Evolutionary conservation across 768 basidiomycete species (phyloP).

Genomic region (Plicaturopsis crispa): DNA sequence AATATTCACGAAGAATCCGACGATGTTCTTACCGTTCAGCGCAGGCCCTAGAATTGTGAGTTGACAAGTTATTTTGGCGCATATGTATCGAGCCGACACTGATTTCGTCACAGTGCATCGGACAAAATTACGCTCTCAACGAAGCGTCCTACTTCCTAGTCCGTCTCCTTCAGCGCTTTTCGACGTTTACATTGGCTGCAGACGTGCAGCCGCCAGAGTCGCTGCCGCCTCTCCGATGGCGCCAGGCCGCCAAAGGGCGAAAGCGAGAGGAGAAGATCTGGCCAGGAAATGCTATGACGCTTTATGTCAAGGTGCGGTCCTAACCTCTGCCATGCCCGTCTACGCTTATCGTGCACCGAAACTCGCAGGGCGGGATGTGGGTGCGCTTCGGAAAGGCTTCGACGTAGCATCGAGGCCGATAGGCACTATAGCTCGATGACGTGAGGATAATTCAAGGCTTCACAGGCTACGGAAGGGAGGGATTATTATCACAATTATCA

Average conservation of each 20-base stretch:
- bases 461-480: too few relatives aligned
- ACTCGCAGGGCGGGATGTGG: constrained; percentile 52
- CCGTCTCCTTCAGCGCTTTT: constrained; percentile 57
- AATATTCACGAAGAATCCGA: constrained; percentile 47
- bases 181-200: constrained; percentile 47
- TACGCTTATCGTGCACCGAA: constrained; percentile 4
- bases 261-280: constrained; percentile 52
- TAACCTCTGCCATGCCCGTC: constrained; percentile 6
- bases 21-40: constrained; percentile 71
- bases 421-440: too few relatives aligned
- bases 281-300: constrained; percentile 56
- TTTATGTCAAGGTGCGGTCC: constrained; percentile 53
- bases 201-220: constrained; percentile 58
- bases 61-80: too few relatives aligned
- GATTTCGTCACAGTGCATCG: constrained; percentile 42
- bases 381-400: constrained; percentile 36
- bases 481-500: too few relatives aligned
- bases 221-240: constrained; percentile 56
- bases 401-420: too few relatives aligned
- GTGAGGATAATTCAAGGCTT: too few relatives aligned
- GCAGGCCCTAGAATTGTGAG: constrained; percentile 56
- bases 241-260: constrained; percentile 32
- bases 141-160: constrained; percentile 70
- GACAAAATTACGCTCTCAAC: constrained; percentile 71
- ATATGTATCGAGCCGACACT: too few relatives aligned